These are phyloP conservation scores for Penicillium sp. DNA, from an alignment of 2,329 filamentous ascomycete species.

Conservation along the genomic window DNA sequence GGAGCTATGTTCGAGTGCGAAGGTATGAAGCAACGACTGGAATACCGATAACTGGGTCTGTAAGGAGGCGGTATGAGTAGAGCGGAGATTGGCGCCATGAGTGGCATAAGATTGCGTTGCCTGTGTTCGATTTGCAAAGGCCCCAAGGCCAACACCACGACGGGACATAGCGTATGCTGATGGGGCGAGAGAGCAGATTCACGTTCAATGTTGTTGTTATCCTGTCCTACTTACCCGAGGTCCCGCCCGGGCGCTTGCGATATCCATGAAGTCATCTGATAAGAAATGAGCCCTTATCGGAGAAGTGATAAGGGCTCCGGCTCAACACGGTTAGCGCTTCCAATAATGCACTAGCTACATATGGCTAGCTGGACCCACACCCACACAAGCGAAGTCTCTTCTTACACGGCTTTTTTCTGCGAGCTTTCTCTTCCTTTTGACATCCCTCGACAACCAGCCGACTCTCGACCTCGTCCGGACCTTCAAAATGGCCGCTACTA, in stretches of 20 bases:
- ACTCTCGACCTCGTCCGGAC: slow-evolving; percentile 41
- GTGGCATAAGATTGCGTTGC: slow-evolving; percentile 85
- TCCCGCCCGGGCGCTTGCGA: no score
- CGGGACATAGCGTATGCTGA: slow-evolving; percentile 41
- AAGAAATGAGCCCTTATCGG: slow-evolving; percentile 23
- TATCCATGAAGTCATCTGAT: slow-evolving; percentile 24
- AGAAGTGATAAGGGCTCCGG: slow-evolving; percentile 16
- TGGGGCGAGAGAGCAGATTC: not conserved
- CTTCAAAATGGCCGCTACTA: slow-evolving; percentile 60
- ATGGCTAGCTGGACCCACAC: slow-evolving; percentile 23
- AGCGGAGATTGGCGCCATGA: slow-evolving; percentile 83
- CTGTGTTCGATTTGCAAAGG: slow-evolving; percentile 80
- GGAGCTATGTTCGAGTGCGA: slow-evolving; percentile 88
- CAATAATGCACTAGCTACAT: not conserved
- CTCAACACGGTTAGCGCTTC: slow-evolving; percentile 4
- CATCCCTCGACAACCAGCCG: slow-evolving; percentile 39
- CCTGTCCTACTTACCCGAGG: not conserved
- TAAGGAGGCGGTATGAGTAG: slow-evolving; percentile 76
- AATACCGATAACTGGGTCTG: slow-evolving; percentile 94
- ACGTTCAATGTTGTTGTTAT: not conserved
- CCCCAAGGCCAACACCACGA: slow-evolving; percentile 77
- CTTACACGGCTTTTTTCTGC: slow-evolving; percentile 21
- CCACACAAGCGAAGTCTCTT: slow-evolving; percentile 38
- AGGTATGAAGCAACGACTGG: slow-evolving; percentile 90
- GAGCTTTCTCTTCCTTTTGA: slow-evolving; percentile 29